A percentile compares a stretch with the other conserved stretches of the same genome.
phyloP scores from a whole-genome alignment of 805 yeast species.

The Cyberlindnera xishuangbannaensis region DNA sequence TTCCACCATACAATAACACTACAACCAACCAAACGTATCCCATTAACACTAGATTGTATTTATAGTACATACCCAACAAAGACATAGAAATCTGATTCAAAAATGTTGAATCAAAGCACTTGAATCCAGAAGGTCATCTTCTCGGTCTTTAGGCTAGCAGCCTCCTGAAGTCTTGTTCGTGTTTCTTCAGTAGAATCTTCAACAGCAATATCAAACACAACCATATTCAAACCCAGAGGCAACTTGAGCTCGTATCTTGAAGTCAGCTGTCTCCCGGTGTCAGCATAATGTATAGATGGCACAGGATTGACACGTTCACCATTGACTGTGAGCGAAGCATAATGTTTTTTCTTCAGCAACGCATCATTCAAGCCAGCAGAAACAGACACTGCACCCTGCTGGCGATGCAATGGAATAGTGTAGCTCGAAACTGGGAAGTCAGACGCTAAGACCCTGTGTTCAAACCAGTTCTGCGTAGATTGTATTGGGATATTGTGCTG shows the following conservation, averaged over 20 bases:
- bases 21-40: too few species aligned
- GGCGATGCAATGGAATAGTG: slow-evolving; percentile 41
- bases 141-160: slow-evolving; percentile 22
- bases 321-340: slow-evolving; percentile 35
- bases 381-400: slow-evolving; percentile 41
- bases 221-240: slow-evolving; percentile 40
- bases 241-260: slow-evolving; percentile 41
- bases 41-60: too few species aligned
- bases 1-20: too few species aligned
- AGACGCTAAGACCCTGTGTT: slow-evolving; percentile 32
- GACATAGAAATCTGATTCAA: background rate
- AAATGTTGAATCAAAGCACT: slow-evolving; percentile 19
- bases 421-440: slow-evolving; percentile 32
- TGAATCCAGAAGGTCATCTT: slow-evolving; percentile 36
- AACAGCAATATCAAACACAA: slow-evolving; percentile 34
- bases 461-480: slow-evolving; percentile 30
- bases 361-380: slow-evolving; percentile 38
- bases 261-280: slow-evolving; percentile 22
- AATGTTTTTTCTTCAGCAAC: slow-evolving; percentile 33
- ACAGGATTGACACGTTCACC: slow-evolving; percentile 39
- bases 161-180: slow-evolving; percentile 14
- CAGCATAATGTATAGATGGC: slow-evolving; percentile 36
- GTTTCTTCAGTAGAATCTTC: slow-evolving; percentile 24
- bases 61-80: too few species aligned
- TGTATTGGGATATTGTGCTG: slow-evolving; percentile 13